Base-by-base conservation (phyloP, 2,329 filamentous ascomycete species). In the Sporothrix pseudoabietina region DNA sequence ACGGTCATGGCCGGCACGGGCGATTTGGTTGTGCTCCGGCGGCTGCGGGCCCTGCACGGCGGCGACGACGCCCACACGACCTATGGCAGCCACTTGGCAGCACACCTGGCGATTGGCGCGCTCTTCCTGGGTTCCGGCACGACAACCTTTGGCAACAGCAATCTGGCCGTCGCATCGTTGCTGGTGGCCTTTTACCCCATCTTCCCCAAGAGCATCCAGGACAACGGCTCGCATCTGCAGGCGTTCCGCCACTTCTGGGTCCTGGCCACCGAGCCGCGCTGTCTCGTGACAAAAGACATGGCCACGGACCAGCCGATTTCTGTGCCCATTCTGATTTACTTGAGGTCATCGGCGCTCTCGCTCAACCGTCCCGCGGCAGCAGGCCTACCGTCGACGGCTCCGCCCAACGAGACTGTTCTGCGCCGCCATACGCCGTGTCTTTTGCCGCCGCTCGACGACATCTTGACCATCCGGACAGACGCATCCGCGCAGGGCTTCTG, bases 171-270 rank as follows among this genome's bases (percentile, higher is more conserved):
- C 68, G 95, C 94, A 1, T 89, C 93, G 14, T 85, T 99, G 7
- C 88, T 99, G 8, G 91, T 96, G 59, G 92, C 96, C 0, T 97
- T 99, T 81, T 99, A 99, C 79, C 96, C 96, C 0, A 87, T 98
- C 26, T 98, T 97, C 80, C 96, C 96, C 0, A 91, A 89, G 10
- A 91, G 89, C 41, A 93, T 98, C 1, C 92, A 97, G 78, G 96
- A 99, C 82, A 98, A 98, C 79, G 92, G 93, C 76, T 94, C 94
- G 12, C 96, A 99, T 78, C 86, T 99, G 6, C 96, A 99, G 83
- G 96, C 97, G 3, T 96, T 99, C 83, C 90, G 97, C 5, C 95
- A 99, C 82, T 92, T 99, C 79, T 99, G 96, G 96, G 95, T 97
- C 12, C 86, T 99, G 3, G 96, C 96, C 1, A 91, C 93, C 0